These are phyloP conservation scores for Xylaria nigripes DNA, from an alignment of 495 filamentous ascomycete genomes.

Conservation along the genomic window DNA sequence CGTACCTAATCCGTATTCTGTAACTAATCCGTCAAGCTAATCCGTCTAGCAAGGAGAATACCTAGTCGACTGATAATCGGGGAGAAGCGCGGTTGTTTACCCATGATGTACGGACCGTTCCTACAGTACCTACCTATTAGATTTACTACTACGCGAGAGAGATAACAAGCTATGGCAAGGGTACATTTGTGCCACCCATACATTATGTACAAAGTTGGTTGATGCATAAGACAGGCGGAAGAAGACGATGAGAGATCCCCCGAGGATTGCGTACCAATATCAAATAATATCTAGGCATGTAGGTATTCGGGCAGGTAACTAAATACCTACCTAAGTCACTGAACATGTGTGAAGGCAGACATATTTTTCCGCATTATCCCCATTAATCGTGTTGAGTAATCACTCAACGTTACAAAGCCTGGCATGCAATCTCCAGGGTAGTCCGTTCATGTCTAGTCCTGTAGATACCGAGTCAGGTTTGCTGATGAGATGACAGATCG, in stretches of 20 bases:
- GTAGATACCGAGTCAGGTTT: neutral
- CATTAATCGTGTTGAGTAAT: neutral
- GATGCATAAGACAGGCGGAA: neutral
- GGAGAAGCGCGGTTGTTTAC: too few species aligned
- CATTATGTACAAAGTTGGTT: neutral
- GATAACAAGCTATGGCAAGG: neutral
- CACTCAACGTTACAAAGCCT: neutral
- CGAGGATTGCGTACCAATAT: neutral
- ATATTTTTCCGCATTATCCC: neutral
- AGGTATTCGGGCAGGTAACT: neutral
- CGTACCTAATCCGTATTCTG: too few species aligned
- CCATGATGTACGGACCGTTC: neutral
- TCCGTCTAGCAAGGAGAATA: too few species aligned
- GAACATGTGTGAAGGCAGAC: neutral
- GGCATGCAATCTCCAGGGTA: too few species aligned
- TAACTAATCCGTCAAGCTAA: too few species aligned
- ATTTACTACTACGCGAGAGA: neutral
- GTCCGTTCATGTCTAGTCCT: too few species aligned
- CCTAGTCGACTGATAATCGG: too few species aligned
- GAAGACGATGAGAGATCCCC: neutral
- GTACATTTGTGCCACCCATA: neutral
- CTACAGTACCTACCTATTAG: neutral
- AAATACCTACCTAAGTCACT: neutral
- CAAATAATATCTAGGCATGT: neutral
- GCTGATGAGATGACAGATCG: conserved; percentile 7